These are phyloP conservation scores for Chrysanthemum seticuspe DNA, from an alignment of 129 eudicot genomes.

Conservation along the genomic window DNA sequence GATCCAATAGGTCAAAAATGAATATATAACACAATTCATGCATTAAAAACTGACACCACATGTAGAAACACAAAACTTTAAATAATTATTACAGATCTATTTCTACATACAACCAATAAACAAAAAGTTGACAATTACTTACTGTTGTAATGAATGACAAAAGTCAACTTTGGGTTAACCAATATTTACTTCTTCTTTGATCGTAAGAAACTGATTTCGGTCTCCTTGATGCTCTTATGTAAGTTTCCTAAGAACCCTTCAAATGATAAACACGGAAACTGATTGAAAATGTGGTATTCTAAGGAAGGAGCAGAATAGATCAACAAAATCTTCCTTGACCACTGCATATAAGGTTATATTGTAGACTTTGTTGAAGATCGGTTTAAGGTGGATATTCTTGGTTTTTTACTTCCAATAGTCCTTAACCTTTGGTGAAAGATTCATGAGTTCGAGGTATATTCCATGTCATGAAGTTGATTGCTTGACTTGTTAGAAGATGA, in stretches of 20 bases:
- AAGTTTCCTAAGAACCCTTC: conserved; percentile 20
- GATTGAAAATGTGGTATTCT: conserved; percentile 20
- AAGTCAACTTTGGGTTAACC: background rate
- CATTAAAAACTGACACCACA: no score
- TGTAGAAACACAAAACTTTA: no score
- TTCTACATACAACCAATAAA: no score
- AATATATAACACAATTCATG: no score
- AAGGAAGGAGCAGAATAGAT: background rate
- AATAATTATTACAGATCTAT: no score
- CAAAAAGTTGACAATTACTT: no score
- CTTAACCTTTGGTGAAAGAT: background rate
- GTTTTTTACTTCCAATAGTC: background rate
- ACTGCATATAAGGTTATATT: conserved; percentile 12
- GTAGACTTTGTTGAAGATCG: conserved; percentile 18
- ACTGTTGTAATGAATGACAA: no score
- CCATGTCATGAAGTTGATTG: conserved; percentile 2
- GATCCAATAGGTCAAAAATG: no score
- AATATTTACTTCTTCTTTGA: conserved; percentile 11
- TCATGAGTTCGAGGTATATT: conserved; percentile 1
- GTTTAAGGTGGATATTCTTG: conserved; percentile 8
- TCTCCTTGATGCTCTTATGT: conserved; percentile 13
- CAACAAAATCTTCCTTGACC: conserved; percentile 14
- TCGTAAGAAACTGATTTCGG: conserved; percentile 3
- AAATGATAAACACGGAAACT: conserved; percentile 17
- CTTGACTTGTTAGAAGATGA: conserved; percentile 13